Evolutionary conservation across 2,329 filamentous ascomycete species (phyloP).

Genomic region (Fusarium sp.): DNA sequence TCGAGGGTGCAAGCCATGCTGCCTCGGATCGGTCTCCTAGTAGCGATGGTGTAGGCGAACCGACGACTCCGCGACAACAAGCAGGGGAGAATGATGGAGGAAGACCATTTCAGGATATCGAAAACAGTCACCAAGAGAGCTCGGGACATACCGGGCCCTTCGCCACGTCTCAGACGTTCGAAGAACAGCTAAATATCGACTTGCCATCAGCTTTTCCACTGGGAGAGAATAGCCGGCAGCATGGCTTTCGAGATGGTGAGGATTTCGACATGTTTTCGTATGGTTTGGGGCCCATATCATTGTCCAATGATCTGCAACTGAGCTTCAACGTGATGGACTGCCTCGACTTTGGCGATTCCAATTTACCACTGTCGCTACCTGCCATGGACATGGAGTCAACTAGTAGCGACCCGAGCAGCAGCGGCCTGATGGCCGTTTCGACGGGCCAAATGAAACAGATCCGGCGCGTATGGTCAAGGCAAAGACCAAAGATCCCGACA

Average conservation of each 20-base stretch:
- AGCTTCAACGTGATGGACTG: background rate
- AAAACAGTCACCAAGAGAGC: background rate
- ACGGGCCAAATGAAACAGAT: background rate
- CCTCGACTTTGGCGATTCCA: background rate
- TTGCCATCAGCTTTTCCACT: background rate
- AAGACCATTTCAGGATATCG: background rate
- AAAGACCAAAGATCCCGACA: background rate
- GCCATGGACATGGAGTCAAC: background rate
- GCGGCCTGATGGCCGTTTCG: background rate
- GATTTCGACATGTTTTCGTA: background rate
- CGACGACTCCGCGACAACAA: background rate
- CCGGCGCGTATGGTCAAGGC: slow-evolving; percentile 15
- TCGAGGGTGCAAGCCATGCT: background rate
- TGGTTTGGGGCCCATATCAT: background rate
- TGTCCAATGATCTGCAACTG: background rate
- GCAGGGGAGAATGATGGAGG: background rate
- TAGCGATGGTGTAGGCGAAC: background rate
- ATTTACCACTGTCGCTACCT: background rate
- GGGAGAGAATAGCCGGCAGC: background rate
- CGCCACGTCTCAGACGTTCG: background rate
- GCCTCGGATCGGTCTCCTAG: background rate
- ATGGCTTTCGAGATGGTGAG: no score
- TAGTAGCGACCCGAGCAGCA: background rate
- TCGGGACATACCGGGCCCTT: background rate
- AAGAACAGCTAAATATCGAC: background rate